Base-by-base conservation (phyloP, 768 basidiomycete genomes). In the Russula compacta region DNA sequence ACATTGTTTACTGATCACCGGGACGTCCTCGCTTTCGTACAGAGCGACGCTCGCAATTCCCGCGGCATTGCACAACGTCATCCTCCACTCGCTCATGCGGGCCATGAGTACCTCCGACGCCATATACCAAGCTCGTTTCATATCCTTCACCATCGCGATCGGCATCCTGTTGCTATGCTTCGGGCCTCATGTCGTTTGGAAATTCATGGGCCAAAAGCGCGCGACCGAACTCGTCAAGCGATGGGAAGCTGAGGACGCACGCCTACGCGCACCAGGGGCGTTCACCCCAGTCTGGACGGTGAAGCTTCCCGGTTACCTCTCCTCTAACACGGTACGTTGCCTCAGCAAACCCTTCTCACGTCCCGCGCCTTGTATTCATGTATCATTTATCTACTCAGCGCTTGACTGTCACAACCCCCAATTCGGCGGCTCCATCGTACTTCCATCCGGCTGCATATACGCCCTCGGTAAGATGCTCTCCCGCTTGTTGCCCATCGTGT, bases 151-250 rank as follows among this genome's bases (percentile, higher is more conserved):
- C 6, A 67, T 76, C 29, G 74, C 71, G 24, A n/a, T 81, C 49
- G 79, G 68, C 15, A 67, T 73, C 19, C 61, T 75, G 55, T 29
- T 77, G 29, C 43, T 81, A 53, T 73, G 81, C 67, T 68, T 72
- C 48, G 43, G 70, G 3, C 82, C 81, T 6, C 67, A 80, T 44
- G 48, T 74, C 43, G 46, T 77, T 24, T 83, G 81, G 80, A 83
- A 83, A 64, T 73, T 67, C 38, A 2, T 53, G 58, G n/a, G 82
- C 51, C 76, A 72, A 58, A 64, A 66, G 32, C 74, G 74, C 29
- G 74, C 78, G 35, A 73, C 66, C 60, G 61, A 54, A 58, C 62
- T 82, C 69, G 66, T 76, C 3, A 64, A 67, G 32, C 69, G 70
- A 52, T 81, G 80, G 79, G 74, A 71, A 61, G 68, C 64, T 33